Evolutionary conservation across 1,139 yeast genomes (phyloP).

Genomic region (Zygotorulaspora mrakii): DNA sequence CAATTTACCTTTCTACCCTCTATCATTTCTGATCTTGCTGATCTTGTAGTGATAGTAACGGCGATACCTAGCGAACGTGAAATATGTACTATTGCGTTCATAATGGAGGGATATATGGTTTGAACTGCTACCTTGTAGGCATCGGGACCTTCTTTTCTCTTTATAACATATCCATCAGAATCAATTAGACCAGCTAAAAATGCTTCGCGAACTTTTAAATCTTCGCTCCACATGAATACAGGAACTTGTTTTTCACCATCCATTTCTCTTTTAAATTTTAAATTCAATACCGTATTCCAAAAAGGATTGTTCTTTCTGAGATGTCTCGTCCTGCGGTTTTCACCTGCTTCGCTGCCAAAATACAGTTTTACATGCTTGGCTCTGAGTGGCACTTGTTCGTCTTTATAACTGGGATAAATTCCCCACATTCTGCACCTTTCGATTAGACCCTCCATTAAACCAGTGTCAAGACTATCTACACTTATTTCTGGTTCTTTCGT

Average conservation of each 20-base stretch:
- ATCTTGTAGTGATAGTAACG: slow-evolving; percentile 27
- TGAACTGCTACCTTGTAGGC: slow-evolving; percentile 32
- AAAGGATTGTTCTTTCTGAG: slow-evolving; percentile 28
- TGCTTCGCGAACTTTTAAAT: slow-evolving; percentile 40
- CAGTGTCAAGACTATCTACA: slow-evolving; percentile 29
- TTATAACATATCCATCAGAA: slow-evolving; percentile 38
- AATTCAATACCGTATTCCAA: slow-evolving; percentile 23
- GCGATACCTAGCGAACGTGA: slow-evolving; percentile 42
- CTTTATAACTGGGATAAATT: slow-evolving; percentile 23
- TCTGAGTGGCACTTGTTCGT: slow-evolving; percentile 22
- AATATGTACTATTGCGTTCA: slow-evolving; percentile 38
- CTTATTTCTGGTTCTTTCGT: slow-evolving; percentile 32
- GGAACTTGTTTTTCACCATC: slow-evolving; percentile 33
- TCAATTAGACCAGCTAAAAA: slow-evolving; percentile 45
- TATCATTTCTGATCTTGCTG: slow-evolving; percentile 22
- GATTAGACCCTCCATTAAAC: slow-evolving; percentile 23
- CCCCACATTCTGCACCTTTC: slow-evolving; percentile 29
- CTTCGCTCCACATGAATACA: slow-evolving; percentile 29
- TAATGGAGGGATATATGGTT: slow-evolving; percentile 35
- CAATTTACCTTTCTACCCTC: slow-evolving; percentile 26
- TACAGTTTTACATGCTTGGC: slow-evolving; percentile 29
- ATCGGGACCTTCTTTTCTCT: slow-evolving; percentile 20
- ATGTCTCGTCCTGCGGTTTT: slow-evolving; percentile 18
- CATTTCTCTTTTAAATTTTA: slow-evolving; percentile 23
- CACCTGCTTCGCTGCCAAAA: slow-evolving; percentile 20